Base-by-base conservation (phyloP, 2,329 filamentous ascomycete genomes). In the Aspergillus fischeri region DNA sequence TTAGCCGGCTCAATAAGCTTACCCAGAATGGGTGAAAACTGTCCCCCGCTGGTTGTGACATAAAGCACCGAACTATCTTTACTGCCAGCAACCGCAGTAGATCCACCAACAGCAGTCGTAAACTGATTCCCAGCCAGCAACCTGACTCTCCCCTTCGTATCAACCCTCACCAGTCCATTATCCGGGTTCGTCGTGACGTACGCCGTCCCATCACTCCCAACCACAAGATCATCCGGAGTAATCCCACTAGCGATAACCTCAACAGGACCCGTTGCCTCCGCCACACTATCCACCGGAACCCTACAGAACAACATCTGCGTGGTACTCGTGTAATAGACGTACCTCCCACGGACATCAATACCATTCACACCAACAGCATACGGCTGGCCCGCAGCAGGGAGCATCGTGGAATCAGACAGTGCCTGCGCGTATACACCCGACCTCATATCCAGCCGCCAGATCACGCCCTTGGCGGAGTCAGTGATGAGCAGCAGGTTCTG, bases 271-370 rank as follows among this genome's bases (percentile, higher is more conserved):
- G 49, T 48, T 6, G 55, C 44, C 2, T 47, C 2, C 1, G 49
- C 44, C 5, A 52, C 29, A 3, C 38, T 24, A 28, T 57, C 9
- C 6, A 60, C 48, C 3, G 51, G 52, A 1, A 60, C 44, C 20
- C 58, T 55, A 25, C 25, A 42, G 17, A 55, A 49, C 5, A 51
- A 11, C 29, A 49, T 49, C 35, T 45, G 35, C 0, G 42, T 53
- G 9, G 49, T 54, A n/a, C 49, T 55, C 8, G 51, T 55, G 48
- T 50, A 60, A 10, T 60, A 60, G n/a, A 60, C 27, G 14, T 54
- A 53, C 14, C 49, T 45, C 2, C 50, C 32, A n/a, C 17, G 47
- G 17, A 55, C 52, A 2, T 53, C 41, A 3, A 60, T 27, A 1
- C 58, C 58, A 28, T 60, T 60, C 3, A 60, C 55, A 5, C 52